Evolutionary conservation across 306 rosid species (phyloP).

Genomic region (Mimosa pudica): DNA sequence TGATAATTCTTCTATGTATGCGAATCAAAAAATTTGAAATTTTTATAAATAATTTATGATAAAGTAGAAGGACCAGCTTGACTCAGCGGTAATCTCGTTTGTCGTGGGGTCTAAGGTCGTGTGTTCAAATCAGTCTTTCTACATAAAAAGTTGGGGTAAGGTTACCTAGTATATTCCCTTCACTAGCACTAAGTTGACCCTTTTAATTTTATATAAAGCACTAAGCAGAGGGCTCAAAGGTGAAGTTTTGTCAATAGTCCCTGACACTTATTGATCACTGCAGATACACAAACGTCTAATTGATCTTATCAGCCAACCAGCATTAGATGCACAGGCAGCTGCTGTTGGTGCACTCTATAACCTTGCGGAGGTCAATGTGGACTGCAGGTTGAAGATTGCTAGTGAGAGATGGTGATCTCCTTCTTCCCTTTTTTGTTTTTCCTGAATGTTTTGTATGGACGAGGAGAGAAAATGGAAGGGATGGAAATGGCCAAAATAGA

Average conservation of each 20-base stretch:
- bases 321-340: conserved; percentile 89
- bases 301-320: conserved; percentile 89
- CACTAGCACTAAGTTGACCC: too few species aligned
- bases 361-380: conserved; percentile 97
- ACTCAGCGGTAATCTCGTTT: too few species aligned
- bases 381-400: conserved; percentile 93
- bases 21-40: neutral
- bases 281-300: conserved; percentile 92
- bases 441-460: neutral
- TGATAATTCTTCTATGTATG: conserved; percentile 18
- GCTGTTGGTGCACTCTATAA: conserved; percentile 97
- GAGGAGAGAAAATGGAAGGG: neutral
- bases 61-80: too few species aligned
- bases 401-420: conserved; percentile 84
- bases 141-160: too few species aligned
- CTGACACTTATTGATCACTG: conserved; percentile 29
- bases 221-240: too few species aligned
- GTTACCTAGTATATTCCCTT: too few species aligned
- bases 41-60: too few species aligned
- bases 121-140: too few species aligned
- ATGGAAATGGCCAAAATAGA: neutral
- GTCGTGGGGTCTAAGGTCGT: too few species aligned
- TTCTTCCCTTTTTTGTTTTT: neutral
- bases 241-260: too few species aligned
- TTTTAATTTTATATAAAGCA: too few species aligned